Evolutionary conservation across 768 basidiomycete species (phyloP), one percentile per base, ranked within the genome.

Genomic region (Leccinum broughii): DNA sequence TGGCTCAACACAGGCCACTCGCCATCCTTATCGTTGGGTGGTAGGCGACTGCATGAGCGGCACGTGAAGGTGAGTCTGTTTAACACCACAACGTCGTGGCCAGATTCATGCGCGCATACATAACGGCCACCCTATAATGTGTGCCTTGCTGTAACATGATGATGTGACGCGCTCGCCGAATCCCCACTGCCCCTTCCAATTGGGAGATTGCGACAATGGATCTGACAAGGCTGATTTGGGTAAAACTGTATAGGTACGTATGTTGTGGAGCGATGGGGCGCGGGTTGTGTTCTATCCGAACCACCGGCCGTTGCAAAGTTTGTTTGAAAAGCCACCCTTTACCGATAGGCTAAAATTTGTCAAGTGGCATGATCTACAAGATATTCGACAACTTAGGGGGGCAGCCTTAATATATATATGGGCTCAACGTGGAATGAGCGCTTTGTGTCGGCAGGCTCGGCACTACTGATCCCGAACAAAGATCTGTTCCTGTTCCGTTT

Each of bases 261-360:
- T 24, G 32, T 51, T 54, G 35, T 61, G 63, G 66, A 62, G 66
- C 66, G 59, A 68, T 65, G 50, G 15, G 20, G 2, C 41, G 32
- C 30, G 20, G 26, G 13, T 20, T 11, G 34, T 20, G 44, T n/a
- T 37, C 20, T 20, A 22, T 9, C 54, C 37, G 35, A 66, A 58
- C 54, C 10, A 22, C 39, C 32, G 22, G 30, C 15, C 41, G 6
- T 22, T 20, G 22, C 6, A 41, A 37, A 53, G 24, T 55, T 48
- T 50, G 28, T 11, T 28, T 2, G 44, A 46, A 20, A 46, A 46
- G 44, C 24, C 55, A 44, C 17, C 6, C 32, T 35, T 58, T 28
- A 14, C 46, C 22, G 7, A 20, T 49, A 13, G 34, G 55, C 32
- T 46, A 34, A 56, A 34, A 37, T 26, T 54, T 51, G 13, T 55